Percentiles rank a stretch among this genome's conserved stretches.
Conservation (phyloP, 441 rosid genomes). For the Brassica hybrid region DNA sequence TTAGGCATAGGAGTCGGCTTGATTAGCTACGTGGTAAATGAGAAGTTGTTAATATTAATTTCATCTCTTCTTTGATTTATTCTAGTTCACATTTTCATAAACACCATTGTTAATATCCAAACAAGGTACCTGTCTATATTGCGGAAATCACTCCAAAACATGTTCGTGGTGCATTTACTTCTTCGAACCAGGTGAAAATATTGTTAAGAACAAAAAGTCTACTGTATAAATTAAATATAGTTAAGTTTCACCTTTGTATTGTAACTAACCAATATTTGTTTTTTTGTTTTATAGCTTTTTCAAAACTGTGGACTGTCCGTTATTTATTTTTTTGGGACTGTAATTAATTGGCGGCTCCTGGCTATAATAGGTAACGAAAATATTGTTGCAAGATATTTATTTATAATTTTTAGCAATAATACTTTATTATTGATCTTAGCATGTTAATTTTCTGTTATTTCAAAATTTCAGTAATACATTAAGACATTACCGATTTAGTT, state of each 20-base stretch:
- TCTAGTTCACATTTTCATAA: slow-evolving; percentile 10
- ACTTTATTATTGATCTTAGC: not conserved
- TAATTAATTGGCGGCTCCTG: slow-evolving; percentile 60
- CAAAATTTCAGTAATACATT: not conserved
- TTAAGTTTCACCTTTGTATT: not conserved
- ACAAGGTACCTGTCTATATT: slow-evolving; percentile 61
- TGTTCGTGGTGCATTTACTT: slow-evolving; percentile 60
- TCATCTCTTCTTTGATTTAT: not conserved
- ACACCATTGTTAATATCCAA: not conserved
- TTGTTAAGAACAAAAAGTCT: not conserved
- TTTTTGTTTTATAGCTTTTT: slow-evolving; percentile 50
- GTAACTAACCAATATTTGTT: not conserved
- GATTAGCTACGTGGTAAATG: slow-evolving; percentile 56
- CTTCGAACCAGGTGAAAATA: slow-evolving; percentile 48
- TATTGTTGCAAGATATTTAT: not conserved
- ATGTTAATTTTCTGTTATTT: not conserved
- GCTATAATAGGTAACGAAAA: slow-evolving; percentile 54
- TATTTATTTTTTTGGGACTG: slow-evolving; percentile 55
- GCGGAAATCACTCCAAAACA: slow-evolving; percentile 74
- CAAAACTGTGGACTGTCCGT: slow-evolving; percentile 50
- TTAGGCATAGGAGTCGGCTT: slow-evolving; percentile 64
- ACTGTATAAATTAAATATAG: not conserved
- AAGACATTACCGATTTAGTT: not conserved
- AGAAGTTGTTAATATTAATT: not conserved
- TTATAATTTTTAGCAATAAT: not conserved